These are phyloP conservation scores for Afroboletus lepidellus DNA, from an alignment of 1,284 basidiomycete genomes.

Conservation along the genomic window DNA sequence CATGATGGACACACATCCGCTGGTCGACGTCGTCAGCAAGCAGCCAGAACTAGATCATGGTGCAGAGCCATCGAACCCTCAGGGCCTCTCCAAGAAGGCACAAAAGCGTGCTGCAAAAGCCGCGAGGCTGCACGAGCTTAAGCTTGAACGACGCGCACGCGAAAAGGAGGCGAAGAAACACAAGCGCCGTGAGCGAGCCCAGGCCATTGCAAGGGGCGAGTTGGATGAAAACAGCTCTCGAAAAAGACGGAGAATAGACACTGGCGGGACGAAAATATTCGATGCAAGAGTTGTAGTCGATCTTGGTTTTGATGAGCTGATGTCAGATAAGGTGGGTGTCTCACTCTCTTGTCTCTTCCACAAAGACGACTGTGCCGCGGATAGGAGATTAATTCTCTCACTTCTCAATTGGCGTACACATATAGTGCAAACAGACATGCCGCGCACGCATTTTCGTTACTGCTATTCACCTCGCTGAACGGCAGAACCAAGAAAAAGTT, in stretches of 20 bases:
- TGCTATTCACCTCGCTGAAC: conserved; percentile 80
- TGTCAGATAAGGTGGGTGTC: conserved; percentile 84
- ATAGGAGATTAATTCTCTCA: conserved; percentile 87
- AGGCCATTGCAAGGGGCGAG: conserved; percentile 56
- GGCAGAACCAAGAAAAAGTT: conserved; percentile 70
- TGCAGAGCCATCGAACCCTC: conserved; percentile 18
- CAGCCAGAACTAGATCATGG: conserved; percentile 13
- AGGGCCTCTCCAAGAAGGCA: conserved; percentile 73
- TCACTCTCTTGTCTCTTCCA: conserved; percentile 18
- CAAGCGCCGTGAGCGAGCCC: conserved; percentile 55
- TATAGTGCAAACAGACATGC: conserved; percentile 85
- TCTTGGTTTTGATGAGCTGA: conserved; percentile 91
- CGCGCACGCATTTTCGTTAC: conserved; percentile 61
- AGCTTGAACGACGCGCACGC: conserved; percentile 71
- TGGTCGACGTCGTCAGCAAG: conserved; percentile 8
- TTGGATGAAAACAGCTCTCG: conserved; percentile 47
- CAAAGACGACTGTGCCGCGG: conserved; percentile 14
- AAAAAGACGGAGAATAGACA: conserved; percentile 42
- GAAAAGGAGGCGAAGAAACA: conserved; percentile 74
- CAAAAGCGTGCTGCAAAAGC: conserved; percentile 75
- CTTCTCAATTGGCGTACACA: conserved; percentile 84
- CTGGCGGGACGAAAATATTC: conserved; percentile 48
- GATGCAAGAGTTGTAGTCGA: conserved; percentile 83
- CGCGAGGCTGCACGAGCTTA: conserved; percentile 62
- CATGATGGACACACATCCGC: conserved; percentile 18